These are phyloP conservation scores for Coemansia guatemalensis DNA, from an alignment of 192 early-diverging fungal species.

Conservation along the genomic window DNA sequence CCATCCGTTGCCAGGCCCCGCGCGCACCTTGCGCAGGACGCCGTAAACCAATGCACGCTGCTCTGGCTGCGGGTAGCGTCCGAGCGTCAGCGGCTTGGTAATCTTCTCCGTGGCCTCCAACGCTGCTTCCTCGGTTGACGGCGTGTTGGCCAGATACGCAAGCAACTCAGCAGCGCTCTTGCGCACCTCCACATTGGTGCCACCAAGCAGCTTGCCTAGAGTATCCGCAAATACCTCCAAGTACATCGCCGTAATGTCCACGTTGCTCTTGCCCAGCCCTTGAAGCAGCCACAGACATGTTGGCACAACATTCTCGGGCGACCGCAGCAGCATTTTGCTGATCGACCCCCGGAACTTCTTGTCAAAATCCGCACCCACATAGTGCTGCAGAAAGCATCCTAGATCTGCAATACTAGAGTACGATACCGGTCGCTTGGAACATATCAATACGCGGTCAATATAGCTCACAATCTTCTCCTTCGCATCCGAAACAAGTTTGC, in stretches of 20 bases:
- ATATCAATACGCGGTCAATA: constrained; percentile 24
- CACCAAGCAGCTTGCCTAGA: constrained; percentile 37
- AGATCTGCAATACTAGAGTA: constrained; percentile 45
- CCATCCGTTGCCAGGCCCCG: constrained; percentile 31
- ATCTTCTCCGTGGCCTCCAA: constrained; percentile 16
- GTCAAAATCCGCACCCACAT: constrained; percentile 58
- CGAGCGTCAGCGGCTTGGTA: constrained; percentile 49
- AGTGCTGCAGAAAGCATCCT: constrained; percentile 60
- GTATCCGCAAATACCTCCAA: constrained; percentile 61
- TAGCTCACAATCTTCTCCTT: constrained; percentile 41
- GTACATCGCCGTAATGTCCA: constrained; percentile 59
- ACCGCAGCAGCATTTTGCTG: constrained; percentile 78
- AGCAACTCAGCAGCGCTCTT: constrained; percentile 28
- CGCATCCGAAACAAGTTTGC: constrained; percentile 32
- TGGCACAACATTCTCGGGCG: constrained; percentile 77
- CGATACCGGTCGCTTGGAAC: constrained; percentile 21
- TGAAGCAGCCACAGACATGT: constrained; percentile 64
- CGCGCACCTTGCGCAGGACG: constrained; percentile 49
- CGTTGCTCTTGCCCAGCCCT: constrained; percentile 53
- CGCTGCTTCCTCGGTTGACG: constrained; percentile 21
- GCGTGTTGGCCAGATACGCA: constrained; percentile 25
- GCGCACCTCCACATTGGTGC: constrained; percentile 34
- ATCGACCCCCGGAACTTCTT: constrained; percentile 61
- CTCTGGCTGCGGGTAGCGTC: constrained; percentile 64
- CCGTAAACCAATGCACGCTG: constrained; percentile 66